Evolutionary conservation across 495 filamentous ascomycete genomes (phyloP).

Genomic region (Chaetomium tenue): DNA sequence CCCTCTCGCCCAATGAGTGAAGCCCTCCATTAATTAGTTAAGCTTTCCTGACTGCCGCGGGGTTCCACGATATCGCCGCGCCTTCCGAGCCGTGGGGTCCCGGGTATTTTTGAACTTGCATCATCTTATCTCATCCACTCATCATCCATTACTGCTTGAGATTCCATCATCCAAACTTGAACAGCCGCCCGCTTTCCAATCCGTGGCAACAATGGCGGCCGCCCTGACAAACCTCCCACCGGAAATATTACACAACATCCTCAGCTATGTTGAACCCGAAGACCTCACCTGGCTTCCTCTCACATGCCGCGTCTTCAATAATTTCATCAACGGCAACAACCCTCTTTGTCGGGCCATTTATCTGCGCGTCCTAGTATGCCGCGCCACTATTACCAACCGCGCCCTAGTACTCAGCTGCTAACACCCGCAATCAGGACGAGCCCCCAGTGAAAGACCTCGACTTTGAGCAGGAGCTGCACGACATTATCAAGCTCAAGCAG

Average conservation of each 20-base stretch:
- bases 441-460: slow-evolving; percentile 39
- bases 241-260: slow-evolving; percentile 59
- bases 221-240: slow-evolving; percentile 47
- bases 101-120: too few relatives aligned
- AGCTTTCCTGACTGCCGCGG: not conserved
- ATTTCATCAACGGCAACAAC: slow-evolving; percentile 50
- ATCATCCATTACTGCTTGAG: not conserved
- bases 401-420: not conserved
- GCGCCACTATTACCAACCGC: not conserved
- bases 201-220: slow-evolving; percentile 26
- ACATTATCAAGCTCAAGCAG: slow-evolving; percentile 47
- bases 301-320: slow-evolving; percentile 50
- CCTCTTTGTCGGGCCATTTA: slow-evolving; percentile 56
- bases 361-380: slow-evolving; percentile 42
- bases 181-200: not conserved
- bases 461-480: slow-evolving; percentile 53
- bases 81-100: not conserved
- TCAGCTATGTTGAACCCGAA: slow-evolving; percentile 51
- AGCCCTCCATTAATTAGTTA: too few relatives aligned
- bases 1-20: too few relatives aligned
- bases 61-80: not conserved
- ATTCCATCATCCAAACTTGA: not conserved
- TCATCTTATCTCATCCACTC: too few relatives aligned
- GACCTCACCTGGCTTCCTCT: slow-evolving; percentile 49
- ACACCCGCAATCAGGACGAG: slow-evolving; percentile 38